A percentile compares a stretch with the other conserved stretches of the same genome.
Conservation (phyloP, 805 yeast species). For the Barnettozyma californica region DNA sequence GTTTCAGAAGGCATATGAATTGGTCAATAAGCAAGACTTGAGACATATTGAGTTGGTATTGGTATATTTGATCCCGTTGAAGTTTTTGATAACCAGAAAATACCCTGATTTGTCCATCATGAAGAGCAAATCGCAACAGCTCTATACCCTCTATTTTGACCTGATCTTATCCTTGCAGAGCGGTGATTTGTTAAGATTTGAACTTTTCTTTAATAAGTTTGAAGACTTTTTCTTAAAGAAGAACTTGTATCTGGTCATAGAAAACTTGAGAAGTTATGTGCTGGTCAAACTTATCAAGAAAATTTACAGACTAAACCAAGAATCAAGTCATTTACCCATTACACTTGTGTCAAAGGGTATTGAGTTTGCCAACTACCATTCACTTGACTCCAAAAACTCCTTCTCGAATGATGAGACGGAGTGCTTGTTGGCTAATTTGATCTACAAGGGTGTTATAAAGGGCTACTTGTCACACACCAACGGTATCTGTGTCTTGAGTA, state of each 20-base stretch:
- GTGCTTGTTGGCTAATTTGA: constrained; percentile 61
- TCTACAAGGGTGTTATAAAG: constrained; percentile 54
- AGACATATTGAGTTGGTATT: constrained; percentile 38
- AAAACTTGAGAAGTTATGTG: constrained; percentile 46
- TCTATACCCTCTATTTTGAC: constrained; percentile 38
- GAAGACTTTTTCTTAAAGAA: constrained; percentile 49
- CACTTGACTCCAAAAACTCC: constrained; percentile 7
- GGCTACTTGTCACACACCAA: constrained; percentile 81
- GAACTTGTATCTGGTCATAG: constrained; percentile 55
- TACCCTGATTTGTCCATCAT: constrained; percentile 42
- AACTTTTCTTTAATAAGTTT: constrained; percentile 36
- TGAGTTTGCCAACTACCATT: constrained; percentile 27
- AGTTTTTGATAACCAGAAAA: constrained; percentile 41
- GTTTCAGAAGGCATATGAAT: constrained; percentile 41
- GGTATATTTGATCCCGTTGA: constrained; percentile 58
- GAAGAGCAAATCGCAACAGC: constrained; percentile 33
- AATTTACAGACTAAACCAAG: constrained; percentile 22
- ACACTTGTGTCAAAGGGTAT: constrained; percentile 40
- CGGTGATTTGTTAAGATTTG: constrained; percentile 56
- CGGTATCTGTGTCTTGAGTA: constrained; percentile 69
- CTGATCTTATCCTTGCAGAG: constrained; percentile 26
- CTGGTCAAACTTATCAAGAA: constrained; percentile 45
- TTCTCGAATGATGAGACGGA: constrained; percentile 50
- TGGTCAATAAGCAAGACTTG: constrained; percentile 11
- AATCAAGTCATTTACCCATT: constrained; percentile 31